Evolutionary conservation across 352 stramenopile species (phyloP), one percentile per base, ranked within the genome.

Genomic region (Phytophthora kernoviae): DNA sequence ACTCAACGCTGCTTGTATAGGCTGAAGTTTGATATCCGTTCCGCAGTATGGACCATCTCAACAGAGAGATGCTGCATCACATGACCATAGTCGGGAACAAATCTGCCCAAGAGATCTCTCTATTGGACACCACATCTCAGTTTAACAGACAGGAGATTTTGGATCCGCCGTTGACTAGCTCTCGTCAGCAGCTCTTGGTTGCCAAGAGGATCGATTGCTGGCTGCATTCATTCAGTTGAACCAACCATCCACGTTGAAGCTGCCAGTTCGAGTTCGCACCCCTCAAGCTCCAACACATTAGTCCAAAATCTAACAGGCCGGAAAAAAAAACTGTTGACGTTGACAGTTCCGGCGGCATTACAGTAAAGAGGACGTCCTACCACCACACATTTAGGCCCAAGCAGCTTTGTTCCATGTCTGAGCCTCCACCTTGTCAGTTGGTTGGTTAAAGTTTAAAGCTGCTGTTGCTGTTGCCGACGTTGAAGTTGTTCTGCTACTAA

Each of bases 311-410:
- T n/a, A n/a, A n/a, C n/a, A n/a, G n/a, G n/a, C n/a, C n/a, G n/a
- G n/a, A n/a, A n/a, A n/a, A n/a, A 43, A 60, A 66, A 66, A 66
- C 43, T 70, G 62, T 70, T 70, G 62, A 66, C 62, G 62, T 70
- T 62, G 62, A 66, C 62, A 70, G 36, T 70, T 65, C 54, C 42
- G 61, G 54, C 46, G 60, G 59, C 59, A 57, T 43, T 30, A 11
- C 39, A 36, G 32, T 39, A 14, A 14, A n/a, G 11, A 18, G n/a
- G 44, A 40, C 21, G 22, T 21, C 22, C 27, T 20, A 48, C 44
- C 24, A 22, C 32, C 32, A 30, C 17, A 20, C 30, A n/a, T n/a
- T n/a, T n/a, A n/a, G n/a, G n/a, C n/a, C n/a, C n/a, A n/a, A n/a
- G n/a, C n/a, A n/a, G n/a, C n/a, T n/a, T n/a, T n/a, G n/a, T n/a